Evolutionary conservation across 2,329 filamentous ascomycete species (phyloP).

Genomic region (Lachnellula occidentalis): DNA sequence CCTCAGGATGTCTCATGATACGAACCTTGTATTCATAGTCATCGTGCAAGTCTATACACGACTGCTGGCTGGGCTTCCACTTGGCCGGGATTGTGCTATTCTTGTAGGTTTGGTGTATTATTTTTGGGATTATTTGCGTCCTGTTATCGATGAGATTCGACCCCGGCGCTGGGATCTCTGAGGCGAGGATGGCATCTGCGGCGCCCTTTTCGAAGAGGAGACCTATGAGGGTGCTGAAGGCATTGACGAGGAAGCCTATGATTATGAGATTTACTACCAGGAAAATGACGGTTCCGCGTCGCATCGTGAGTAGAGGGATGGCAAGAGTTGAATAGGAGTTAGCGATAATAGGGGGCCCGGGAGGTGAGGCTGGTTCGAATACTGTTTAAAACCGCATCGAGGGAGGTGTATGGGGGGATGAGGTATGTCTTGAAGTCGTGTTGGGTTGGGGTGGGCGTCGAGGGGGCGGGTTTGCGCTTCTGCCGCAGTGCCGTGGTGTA

Average conservation of each 20-base stretch:
- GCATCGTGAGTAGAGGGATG: constrained; percentile 23
- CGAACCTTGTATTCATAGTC: constrained; percentile 68
- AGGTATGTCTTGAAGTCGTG: neutral
- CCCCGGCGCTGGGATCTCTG: constrained; percentile 61
- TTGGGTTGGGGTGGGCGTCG: neutral
- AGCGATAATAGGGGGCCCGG: too few relatives aligned
- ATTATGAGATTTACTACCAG: constrained; percentile 56
- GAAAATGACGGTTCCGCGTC: constrained; percentile 31
- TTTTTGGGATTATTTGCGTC: constrained; percentile 64
- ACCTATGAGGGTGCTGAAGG: constrained; percentile 65
- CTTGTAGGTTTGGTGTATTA: constrained; percentile 73
- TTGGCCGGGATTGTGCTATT: constrained; percentile 61
- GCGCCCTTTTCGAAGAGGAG: constrained; percentile 64
- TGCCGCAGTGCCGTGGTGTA: too few relatives aligned
- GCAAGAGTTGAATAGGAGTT: neutral
- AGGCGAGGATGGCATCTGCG: constrained; percentile 59
- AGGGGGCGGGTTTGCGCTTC: neutral
- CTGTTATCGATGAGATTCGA: constrained; percentile 50
- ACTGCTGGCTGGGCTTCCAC: constrained; percentile 63
- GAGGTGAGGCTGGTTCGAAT: too few relatives aligned
- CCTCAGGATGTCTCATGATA: constrained; percentile 4
- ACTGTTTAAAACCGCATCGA: neutral
- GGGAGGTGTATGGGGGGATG: neutral
- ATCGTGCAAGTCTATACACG: constrained; percentile 60
- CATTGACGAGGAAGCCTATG: constrained; percentile 58